Percentiles rank a stretch among this genome's conserved stretches.
Conservation (phyloP, 495 filamentous ascomycete genomes). For the Oidiodendron maius region DNA sequence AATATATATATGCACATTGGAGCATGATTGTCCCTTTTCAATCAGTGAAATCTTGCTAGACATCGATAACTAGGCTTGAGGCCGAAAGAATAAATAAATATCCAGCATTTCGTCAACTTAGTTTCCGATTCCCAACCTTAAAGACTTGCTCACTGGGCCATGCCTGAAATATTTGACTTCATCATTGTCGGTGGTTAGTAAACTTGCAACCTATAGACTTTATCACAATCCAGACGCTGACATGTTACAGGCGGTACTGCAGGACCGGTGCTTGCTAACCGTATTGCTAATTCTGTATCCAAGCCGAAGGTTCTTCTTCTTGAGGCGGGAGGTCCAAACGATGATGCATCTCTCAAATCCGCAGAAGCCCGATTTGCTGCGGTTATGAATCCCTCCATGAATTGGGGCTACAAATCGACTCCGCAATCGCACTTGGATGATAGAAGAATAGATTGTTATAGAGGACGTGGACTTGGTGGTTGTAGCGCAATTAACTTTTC, state of each 20-base stretch:
- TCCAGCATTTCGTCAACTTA: too few species aligned
- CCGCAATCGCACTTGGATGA: conserved; percentile 35
- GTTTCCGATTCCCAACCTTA: too few species aligned
- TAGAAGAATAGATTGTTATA: conserved; percentile 7
- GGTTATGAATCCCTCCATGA: conserved; percentile 32
- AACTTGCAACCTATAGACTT: not conserved
- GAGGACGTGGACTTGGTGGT: conserved; percentile 50
- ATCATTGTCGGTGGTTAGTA: not conserved
- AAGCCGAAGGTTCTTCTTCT: conserved; percentile 5
- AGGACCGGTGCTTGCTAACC: conserved; percentile 50
- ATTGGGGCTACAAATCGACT: conserved; percentile 57
- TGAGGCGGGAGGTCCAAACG: conserved; percentile 22
- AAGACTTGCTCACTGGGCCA: too few species aligned
- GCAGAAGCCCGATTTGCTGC: conserved; percentile 23
- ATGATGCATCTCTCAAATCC: conserved; percentile 33
- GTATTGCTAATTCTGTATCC: conserved; percentile 35
- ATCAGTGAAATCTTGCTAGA: too few species aligned
- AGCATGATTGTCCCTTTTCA: too few species aligned
- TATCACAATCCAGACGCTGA: not conserved
- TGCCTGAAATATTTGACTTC: not conserved
- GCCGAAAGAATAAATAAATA: too few species aligned
- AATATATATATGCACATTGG: too few species aligned
- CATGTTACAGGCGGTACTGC: conserved; percentile 51
- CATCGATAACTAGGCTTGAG: too few species aligned
- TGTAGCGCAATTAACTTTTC: conserved; percentile 43